Percentiles rank a stretch among this genome's conserved stretches.
phyloP scores from a whole-genome alignment of 192 early-diverging fungal genomes.

The Backusella sp. region DNA sequence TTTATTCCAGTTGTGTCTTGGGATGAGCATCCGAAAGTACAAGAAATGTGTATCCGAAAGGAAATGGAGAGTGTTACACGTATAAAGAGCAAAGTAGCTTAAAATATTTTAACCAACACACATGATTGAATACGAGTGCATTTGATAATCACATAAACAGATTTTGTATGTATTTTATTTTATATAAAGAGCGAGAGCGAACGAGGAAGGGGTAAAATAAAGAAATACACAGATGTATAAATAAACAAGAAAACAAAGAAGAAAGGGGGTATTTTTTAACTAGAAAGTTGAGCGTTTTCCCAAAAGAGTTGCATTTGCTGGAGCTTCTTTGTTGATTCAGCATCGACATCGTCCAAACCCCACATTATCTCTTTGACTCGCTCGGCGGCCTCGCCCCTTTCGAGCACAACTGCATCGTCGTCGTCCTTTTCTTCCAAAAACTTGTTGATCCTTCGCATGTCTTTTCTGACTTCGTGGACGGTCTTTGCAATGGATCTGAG shows the following conservation, averaged over 20 bases:
- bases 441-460: constrained; percentile 37
- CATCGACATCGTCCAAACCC: constrained; percentile 41
- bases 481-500: constrained; percentile 39
- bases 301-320: constrained; percentile 38
- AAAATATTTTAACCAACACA: not conserved
- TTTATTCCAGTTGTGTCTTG: too few relatives aligned
- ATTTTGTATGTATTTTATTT: not conserved
- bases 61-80: not conserved
- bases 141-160: not conserved
- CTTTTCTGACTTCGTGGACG: constrained; percentile 39
- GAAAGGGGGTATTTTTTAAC: not conserved
- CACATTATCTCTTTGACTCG: constrained; percentile 41
- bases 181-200: not conserved
- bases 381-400: constrained; percentile 36
- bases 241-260: not conserved
- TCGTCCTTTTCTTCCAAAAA: constrained; percentile 37
- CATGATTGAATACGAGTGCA: not conserved
- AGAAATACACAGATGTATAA: not conserved
- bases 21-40: too few relatives aligned
- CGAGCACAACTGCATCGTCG: constrained; percentile 35
- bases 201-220: not conserved
- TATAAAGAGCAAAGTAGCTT: not conserved
- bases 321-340: constrained; percentile 25
- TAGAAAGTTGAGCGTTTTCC: constrained; percentile 17
- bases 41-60: not conserved